Evolutionary conservation across 2,329 filamentous ascomycete genomes (phyloP).

Genomic region (Trichoderma sp.): DNA sequence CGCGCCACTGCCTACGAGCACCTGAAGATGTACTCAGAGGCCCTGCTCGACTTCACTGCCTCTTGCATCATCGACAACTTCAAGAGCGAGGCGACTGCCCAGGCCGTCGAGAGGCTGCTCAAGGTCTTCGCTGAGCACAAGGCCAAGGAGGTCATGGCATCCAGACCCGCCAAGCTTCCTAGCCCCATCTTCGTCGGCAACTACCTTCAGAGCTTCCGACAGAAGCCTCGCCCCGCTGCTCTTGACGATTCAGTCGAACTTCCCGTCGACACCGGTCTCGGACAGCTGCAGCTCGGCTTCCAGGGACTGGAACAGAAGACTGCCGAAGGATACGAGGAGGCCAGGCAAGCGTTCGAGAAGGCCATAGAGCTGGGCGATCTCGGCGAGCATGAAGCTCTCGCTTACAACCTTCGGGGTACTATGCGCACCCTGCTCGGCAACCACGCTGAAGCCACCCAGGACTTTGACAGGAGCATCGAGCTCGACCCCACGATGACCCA

Average conservation of each 20-base stretch:
- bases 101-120: conserved; percentile 85
- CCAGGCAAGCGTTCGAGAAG: conserved; percentile 79
- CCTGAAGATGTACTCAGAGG: conserved; percentile 85
- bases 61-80: conserved; percentile 99
- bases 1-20: conserved; percentile 96
- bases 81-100: conserved; percentile 83
- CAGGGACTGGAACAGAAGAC: conserved; percentile 81
- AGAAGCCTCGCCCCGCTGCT: conserved; percentile 73
- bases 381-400: conserved; percentile 80
- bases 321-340: conserved; percentile 86
- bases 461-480: conserved; percentile 91
- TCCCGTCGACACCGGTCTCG: conserved; percentile 73
- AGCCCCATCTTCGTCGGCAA: conserved; percentile 97
- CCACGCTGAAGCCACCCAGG: conserved; percentile 74
- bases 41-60: conserved; percentile 94
- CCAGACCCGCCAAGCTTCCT: conserved; percentile 82
- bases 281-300: conserved; percentile 80
- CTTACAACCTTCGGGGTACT: conserved; percentile 94
- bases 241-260: conserved; percentile 81
- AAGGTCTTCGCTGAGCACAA: conserved; percentile 97
- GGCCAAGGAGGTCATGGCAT: conserved; percentile 82
- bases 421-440: conserved; percentile 92
- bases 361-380: conserved; percentile 79
- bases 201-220: conserved; percentile 97
- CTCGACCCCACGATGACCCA: conserved; percentile 85